phyloP scores from a whole-genome alignment of 352 stramenopile genomes.

The Elongisporangium undulatum region DNA sequence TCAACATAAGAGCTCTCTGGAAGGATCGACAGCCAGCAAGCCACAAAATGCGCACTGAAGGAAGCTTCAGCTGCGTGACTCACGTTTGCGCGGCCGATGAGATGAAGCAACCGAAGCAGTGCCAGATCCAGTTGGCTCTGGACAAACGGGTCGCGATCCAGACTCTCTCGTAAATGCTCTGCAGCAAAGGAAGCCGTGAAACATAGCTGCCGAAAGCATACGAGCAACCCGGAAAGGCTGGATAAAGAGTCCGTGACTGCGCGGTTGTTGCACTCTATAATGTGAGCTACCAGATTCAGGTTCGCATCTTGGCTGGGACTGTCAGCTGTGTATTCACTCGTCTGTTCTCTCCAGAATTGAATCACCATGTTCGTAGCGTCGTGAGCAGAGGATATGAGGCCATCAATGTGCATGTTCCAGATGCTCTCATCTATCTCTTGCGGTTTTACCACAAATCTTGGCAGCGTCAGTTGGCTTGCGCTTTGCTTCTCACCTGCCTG shows the following conservation, averaged over 20 bases:
- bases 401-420: background rate
- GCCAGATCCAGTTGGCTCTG: background rate
- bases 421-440: background rate
- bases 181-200: background rate
- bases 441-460: background rate
- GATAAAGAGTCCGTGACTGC: background rate
- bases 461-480: background rate
- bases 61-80: background rate
- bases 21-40: background rate
- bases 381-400: background rate
- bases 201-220: background rate
- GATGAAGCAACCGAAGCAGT: background rate
- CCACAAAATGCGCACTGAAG: background rate
- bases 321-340: background rate
- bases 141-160: background rate
- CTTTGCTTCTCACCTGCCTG: background rate
- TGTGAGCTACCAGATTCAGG: background rate
- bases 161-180: background rate
- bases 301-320: background rate
- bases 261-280: background rate
- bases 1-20: background rate
- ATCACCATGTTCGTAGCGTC: background rate
- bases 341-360: background rate
- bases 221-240: background rate
- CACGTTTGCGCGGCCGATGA: background rate